Conservation (phyloP, 2,329 filamentous ascomycete species). For the Camillea tinctor region DNA sequence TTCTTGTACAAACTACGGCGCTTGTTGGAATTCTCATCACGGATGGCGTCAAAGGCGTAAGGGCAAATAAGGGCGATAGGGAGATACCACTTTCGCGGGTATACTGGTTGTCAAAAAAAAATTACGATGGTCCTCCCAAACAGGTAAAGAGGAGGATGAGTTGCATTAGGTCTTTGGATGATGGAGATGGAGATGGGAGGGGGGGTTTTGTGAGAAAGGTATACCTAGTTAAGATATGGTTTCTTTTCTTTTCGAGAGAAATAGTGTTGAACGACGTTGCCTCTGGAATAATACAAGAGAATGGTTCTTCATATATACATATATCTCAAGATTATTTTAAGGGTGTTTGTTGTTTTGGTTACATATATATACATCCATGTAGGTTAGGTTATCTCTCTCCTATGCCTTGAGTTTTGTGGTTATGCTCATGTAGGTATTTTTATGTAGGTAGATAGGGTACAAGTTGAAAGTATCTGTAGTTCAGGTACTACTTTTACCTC, state of each 20-base stretch:
- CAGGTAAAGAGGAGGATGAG: constrained; percentile 6
- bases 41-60: constrained; percentile 32
- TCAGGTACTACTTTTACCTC: no score
- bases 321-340: neutral
- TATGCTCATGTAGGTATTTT: no score
- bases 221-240: neutral
- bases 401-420: no score
- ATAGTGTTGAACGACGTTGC: neutral
- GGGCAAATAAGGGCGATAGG: constrained; percentile 20
- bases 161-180: constrained; percentile 14
- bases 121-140: constrained; percentile 21
- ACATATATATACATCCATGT: no score
- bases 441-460: no score
- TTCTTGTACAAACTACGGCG: constrained; percentile 36
- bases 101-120: constrained; percentile 32
- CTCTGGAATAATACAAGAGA: neutral
- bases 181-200: neutral
- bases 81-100: constrained; percentile 35
- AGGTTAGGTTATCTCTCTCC: no score
- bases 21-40: constrained; percentile 28
- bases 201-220: no score
- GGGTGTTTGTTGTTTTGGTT: no score
- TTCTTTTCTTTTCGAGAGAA: neutral
- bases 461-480: no score
- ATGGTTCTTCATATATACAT: constrained; percentile 3